phyloP scores from a whole-genome alignment of 1,284 basidiomycete genomes.

The Puccinia polysora region DNA sequence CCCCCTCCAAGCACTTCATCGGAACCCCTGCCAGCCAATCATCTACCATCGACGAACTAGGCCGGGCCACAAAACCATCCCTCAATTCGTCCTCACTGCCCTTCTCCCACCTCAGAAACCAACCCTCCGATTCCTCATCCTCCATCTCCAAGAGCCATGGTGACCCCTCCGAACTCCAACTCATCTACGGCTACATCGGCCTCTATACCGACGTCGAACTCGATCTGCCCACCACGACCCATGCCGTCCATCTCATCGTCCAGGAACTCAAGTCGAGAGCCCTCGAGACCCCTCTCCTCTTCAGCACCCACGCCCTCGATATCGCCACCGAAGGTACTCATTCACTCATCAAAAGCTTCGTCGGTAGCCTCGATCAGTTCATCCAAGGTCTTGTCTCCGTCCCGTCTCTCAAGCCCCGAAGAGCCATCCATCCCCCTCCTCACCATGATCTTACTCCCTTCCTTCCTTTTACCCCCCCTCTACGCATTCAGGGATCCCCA shows the following conservation, averaged over 20 bases:
- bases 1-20: not conserved
- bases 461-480: not conserved
- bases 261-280: slow-evolving; percentile 35
- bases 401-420: not conserved
- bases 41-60: too few relatives aligned
- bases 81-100: not conserved
- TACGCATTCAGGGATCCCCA: slow-evolving; percentile 3
- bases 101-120: too few relatives aligned
- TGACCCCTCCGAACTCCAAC: slow-evolving; percentile 26
- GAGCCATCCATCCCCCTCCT: too few relatives aligned
- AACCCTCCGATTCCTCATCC: not conserved
- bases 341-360: slow-evolving; percentile 28
- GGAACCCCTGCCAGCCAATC: not conserved
- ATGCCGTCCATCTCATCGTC: slow-evolving; percentile 11
- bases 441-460: not conserved
- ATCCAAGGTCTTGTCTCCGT: not conserved
- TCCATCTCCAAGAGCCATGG: too few relatives aligned
- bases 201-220: slow-evolving; percentile 35
- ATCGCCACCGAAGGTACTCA: slow-evolving; percentile 35
- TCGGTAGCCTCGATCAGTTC: slow-evolving; percentile 6
- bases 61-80: not conserved
- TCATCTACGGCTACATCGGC: slow-evolving; percentile 41
- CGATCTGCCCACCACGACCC: slow-evolving; percentile 8
- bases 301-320: slow-evolving; percentile 36
- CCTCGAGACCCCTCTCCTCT: slow-evolving; percentile 34